These are phyloP conservation scores for Saxophila tyrrhenica DNA, from an alignment of 495 filamentous ascomycete species.

Conservation along the genomic window DNA sequence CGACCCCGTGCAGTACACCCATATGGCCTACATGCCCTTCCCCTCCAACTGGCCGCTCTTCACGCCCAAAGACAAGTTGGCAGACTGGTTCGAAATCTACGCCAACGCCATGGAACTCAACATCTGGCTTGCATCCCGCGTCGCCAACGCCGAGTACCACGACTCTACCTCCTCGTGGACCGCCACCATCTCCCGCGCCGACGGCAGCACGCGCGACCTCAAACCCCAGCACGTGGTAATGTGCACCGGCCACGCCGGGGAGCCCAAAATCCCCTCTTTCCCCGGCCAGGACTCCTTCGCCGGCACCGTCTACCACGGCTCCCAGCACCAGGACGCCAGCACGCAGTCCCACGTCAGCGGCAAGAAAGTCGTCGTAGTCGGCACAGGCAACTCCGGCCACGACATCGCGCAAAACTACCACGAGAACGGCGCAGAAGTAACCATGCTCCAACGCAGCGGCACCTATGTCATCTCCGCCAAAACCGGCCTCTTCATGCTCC, in stretches of 20 bases:
- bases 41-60: conserved; percentile 49
- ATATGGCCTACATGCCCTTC: conserved; percentile 51
- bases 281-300: conserved; percentile 51
- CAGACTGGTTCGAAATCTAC: conserved; percentile 67
- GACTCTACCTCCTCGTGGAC: conserved; percentile 45
- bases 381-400: conserved; percentile 69
- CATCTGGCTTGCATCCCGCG: conserved; percentile 52
- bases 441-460: conserved; percentile 66
- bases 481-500: conserved; percentile 39
- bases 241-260: conserved; percentile 62
- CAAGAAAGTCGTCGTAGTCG: conserved; percentile 64
- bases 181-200: conserved; percentile 41
- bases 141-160: conserved; percentile 45
- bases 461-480: conserved; percentile 57
- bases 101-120: conserved; percentile 65
- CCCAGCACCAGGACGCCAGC: conserved; percentile 38
- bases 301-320: conserved; percentile 53
- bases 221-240: conserved; percentile 56
- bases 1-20: conserved; percentile 57
- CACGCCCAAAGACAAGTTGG: conserved; percentile 66
- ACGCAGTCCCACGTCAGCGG: conserved; percentile 39
- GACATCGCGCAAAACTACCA: conserved; percentile 77
- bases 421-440: conserved; percentile 75
- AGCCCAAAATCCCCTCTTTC: conserved; percentile 53
- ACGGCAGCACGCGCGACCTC: conserved; percentile 47